Base-by-base conservation (phyloP, 768 basidiomycete genomes). In the Mycena sanguinolenta region DNA sequence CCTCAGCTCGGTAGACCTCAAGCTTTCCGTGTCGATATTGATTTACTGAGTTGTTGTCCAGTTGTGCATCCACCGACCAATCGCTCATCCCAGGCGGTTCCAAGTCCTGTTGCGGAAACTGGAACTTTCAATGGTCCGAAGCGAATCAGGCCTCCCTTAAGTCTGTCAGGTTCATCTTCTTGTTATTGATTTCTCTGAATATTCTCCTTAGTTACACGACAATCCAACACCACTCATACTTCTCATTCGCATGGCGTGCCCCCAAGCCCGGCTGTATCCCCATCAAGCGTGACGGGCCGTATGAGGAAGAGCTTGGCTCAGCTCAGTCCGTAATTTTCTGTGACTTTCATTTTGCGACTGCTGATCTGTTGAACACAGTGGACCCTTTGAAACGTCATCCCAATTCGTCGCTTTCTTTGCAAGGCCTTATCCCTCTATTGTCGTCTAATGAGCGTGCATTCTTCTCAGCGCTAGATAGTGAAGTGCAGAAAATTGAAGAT, bases 401-500 rank as follows among this genome's bases (percentile, higher is more conserved):
- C 78, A 67, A 73, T 79, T 14, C 73, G 75, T 6, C 38, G 34
- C 77, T 85, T 4, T 80, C 88, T 16, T 70, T 90, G 17, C 81
- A 80, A 28, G 82, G 84, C n/a, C 79, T 93, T 34, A 77, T 93
- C 21, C 83, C 86, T 9, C 77, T 84, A 9, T 82, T 96, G 21
- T 85, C 90, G 13, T 83, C 88, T 0, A 81, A 87, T 27, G 92
- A 97, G 76, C 76, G 81, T 38, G 84, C 84, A 4, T 99, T 98
- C 82, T 94, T 99, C 70, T 86, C 88, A 1, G 83, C 89, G 30
- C 85, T 98, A 8, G 94, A 97, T 72, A 76, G 76, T 1, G 91
- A 99, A 77, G 82, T 98, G 6, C 89, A 91, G 28, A 98, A 97
- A 79, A 89, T 98, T 14, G 93, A 94, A 69, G 81, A 82, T 0